A percentile compares a stretch with the other conserved stretches of the same genome.
Evolutionary conservation across 2,329 filamentous ascomycete genomes (phyloP).

Genomic region (Trichoderma citrinoviride): DNA sequence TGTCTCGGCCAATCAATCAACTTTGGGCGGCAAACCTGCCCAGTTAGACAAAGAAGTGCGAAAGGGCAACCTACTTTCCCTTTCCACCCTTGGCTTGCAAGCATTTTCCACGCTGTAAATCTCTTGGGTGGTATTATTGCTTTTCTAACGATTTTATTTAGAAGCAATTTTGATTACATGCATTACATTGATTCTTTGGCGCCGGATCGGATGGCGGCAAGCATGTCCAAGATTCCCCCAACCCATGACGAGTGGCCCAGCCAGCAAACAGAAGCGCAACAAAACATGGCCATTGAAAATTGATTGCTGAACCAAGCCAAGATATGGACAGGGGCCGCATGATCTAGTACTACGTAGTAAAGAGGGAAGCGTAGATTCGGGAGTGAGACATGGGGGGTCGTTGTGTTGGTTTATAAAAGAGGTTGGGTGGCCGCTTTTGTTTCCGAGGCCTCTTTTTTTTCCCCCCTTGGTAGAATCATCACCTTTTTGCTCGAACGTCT

Average conservation of each 20-base stretch:
- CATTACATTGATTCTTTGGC: too few relatives aligned
- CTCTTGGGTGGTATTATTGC: too few relatives aligned
- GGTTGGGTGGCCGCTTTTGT: conserved; percentile 15
- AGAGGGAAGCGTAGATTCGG: neutral
- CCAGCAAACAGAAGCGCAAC: neutral
- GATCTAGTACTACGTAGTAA: too few relatives aligned
- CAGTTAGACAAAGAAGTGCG: neutral
- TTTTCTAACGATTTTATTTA: too few relatives aligned
- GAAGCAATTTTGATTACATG: too few relatives aligned
- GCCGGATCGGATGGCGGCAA: conserved; percentile 10
- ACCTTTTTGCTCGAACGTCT: conserved; percentile 7
- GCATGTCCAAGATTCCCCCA: too few relatives aligned
- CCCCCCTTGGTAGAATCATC: conserved; percentile 5
- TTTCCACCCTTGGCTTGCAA: too few relatives aligned
- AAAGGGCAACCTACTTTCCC: too few relatives aligned
- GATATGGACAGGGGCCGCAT: too few relatives aligned
- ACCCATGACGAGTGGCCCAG: too few relatives aligned
- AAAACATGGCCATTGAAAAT: neutral
- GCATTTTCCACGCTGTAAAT: too few relatives aligned
- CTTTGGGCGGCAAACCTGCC: neutral
- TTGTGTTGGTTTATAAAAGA: conserved; percentile 17
- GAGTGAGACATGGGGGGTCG: conserved; percentile 10
- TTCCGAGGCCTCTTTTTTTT: neutral
- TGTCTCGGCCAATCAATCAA: conserved; percentile 17
- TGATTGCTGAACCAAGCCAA: neutral